Evolutionary conservation across 176 grass and related monocot genomes (phyloP).

Genomic region (Oryza meridionalis): DNA sequence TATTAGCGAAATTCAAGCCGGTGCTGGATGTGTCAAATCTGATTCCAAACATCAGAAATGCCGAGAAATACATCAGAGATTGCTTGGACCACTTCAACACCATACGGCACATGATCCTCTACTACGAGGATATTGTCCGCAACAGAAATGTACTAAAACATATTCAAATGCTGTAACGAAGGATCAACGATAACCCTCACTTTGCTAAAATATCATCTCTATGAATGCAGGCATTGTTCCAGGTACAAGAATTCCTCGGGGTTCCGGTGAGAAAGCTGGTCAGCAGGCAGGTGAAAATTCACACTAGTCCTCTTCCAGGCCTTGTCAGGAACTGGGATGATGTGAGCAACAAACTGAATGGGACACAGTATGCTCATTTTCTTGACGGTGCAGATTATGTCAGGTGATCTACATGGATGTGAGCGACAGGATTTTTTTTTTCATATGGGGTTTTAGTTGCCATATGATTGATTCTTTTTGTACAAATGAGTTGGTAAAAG

Average conservation of each 20-base stretch:
- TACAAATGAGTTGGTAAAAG: slow-evolving; percentile 33
- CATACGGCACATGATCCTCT: slow-evolving; percentile 66
- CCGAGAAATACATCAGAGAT: slow-evolving; percentile 68
- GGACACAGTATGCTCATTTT: slow-evolving; percentile 68
- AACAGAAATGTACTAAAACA: slow-evolving; percentile 55
- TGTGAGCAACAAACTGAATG: slow-evolving; percentile 67
- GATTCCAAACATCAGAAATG: slow-evolving; percentile 55
- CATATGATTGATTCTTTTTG: slow-evolving; percentile 31
- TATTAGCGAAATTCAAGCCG: slow-evolving; percentile 89
- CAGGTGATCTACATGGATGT: slow-evolving; percentile 17
- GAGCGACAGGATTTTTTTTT: neutral
- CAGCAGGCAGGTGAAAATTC: slow-evolving; percentile 93
- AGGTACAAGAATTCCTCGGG: slow-evolving; percentile 66
- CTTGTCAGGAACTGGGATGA: slow-evolving; percentile 81
- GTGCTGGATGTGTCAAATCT: slow-evolving; percentile 63
- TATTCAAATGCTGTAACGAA: neutral
- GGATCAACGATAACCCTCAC: neutral
- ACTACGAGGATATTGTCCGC: slow-evolving; percentile 83
- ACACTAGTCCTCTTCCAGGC: slow-evolving; percentile 62
- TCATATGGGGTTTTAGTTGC: neutral
- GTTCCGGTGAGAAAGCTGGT: slow-evolving; percentile 66
- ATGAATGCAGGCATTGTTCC: slow-evolving; percentile 59
- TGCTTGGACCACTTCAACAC: slow-evolving; percentile 66
- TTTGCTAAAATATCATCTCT: neutral
- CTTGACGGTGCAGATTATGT: slow-evolving; percentile 67